Evolutionary conservation across 768 basidiomycete genomes (phyloP).

Genomic region (Russula griseocarnosa): DNA sequence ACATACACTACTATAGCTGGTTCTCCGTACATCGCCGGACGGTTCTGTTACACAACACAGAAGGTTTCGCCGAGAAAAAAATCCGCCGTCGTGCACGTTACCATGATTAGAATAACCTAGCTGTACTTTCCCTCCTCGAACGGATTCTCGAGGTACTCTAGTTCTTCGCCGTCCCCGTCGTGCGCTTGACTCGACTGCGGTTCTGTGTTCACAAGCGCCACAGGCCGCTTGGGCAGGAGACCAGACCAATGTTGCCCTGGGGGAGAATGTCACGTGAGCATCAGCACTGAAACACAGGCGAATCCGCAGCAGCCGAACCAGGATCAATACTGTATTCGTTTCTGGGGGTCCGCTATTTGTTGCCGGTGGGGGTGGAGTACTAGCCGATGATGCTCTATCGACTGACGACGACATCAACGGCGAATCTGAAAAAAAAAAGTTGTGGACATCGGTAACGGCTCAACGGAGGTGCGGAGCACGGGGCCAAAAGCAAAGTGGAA

Average conservation of each 20-base stretch:
- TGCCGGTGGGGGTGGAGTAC: constrained; percentile 5
- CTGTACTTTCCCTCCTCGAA: constrained; percentile 28
- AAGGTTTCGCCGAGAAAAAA: constrained; percentile 1
- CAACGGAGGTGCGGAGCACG: background rate
- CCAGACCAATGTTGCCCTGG: constrained; percentile 31
- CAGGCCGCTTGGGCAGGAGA: constrained; percentile 32
- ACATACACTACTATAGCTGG: background rate
- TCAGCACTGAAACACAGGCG: background rate
- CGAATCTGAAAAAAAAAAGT: background rate
- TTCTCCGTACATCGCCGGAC: background rate
- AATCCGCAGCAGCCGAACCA: constrained; percentile 11
- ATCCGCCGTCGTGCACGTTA: background rate
- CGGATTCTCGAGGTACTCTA: constrained; percentile 32
- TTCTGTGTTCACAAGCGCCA: constrained; percentile 27
- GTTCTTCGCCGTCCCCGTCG: constrained; percentile 26
- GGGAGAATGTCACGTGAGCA: background rate
- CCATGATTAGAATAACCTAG: constrained; percentile 13
- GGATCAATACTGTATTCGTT: constrained; percentile 24
- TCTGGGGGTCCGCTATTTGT: constrained; percentile 15
- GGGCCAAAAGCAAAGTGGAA: background rate
- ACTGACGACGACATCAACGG: background rate
- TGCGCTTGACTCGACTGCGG: constrained; percentile 4
- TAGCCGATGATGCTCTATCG: background rate
- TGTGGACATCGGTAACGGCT: background rate
- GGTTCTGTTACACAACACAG: background rate